Percentiles rank a stretch among this genome's conserved stretches.
These are phyloP conservation scores for Xylaria telfairii DNA, from an alignment of 495 filamentous ascomycete species.

Conservation along the genomic window DNA sequence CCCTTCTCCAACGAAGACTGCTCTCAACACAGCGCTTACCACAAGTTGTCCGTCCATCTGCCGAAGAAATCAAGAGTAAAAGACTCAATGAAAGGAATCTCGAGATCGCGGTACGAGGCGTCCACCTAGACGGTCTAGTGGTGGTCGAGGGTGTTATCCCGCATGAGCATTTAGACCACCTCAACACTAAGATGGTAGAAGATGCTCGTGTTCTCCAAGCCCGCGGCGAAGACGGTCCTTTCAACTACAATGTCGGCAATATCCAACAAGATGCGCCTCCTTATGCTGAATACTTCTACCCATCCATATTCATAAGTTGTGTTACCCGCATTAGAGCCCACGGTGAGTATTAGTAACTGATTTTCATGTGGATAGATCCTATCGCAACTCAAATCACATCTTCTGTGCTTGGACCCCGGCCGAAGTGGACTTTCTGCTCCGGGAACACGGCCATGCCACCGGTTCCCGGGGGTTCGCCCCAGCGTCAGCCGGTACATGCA, in stretches of 20 bases:
- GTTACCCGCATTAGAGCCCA: constrained; percentile 17
- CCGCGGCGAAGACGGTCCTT: constrained; percentile 52
- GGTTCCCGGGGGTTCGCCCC: constrained; percentile 41
- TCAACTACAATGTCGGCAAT: constrained; percentile 62
- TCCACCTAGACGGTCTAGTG: constrained; percentile 63
- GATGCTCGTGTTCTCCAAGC: constrained; percentile 53
- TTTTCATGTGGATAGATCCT: constrained; percentile 41
- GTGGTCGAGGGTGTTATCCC: constrained; percentile 59
- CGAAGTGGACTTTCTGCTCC: constrained; percentile 57
- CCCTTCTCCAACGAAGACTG: constrained; percentile 2
- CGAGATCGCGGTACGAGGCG: constrained; percentile 56
- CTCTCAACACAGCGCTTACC: constrained; percentile 13
- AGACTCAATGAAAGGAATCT: constrained; percentile 47
- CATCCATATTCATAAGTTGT: constrained; percentile 51
- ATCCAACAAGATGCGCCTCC: constrained; percentile 61
- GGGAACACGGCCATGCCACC: constrained; percentile 61
- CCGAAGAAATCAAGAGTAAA: constrained; percentile 26
- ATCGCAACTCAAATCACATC: constrained; percentile 58
- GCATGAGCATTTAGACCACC: constrained; percentile 48
- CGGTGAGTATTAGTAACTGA: not conserved
- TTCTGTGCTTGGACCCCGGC: constrained; percentile 54
- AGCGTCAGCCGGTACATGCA: constrained; percentile 59
- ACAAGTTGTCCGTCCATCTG: constrained; percentile 28
- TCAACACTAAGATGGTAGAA: constrained; percentile 59
- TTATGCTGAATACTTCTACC: constrained; percentile 46